Evolutionary conservation across 2,329 filamentous ascomycete species (phyloP).

Genomic region (Xylariaceae sp.): DNA sequence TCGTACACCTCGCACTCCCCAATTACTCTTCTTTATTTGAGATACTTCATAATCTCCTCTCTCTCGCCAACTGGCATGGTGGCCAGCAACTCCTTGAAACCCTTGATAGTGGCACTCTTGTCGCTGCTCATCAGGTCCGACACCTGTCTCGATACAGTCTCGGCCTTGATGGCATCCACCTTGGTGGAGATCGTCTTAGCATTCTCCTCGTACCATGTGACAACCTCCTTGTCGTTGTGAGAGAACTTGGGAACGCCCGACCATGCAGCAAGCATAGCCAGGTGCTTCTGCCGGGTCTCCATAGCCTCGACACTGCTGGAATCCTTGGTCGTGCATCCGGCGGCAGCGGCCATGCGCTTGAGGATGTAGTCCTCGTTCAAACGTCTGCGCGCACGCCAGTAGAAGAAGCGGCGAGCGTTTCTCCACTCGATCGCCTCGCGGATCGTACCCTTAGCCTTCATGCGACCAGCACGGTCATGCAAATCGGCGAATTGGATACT

Average conservation of each 20-base stretch:
- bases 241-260: constrained; percentile 72
- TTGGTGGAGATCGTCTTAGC: constrained; percentile 75
- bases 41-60: constrained; percentile 67
- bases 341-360: constrained; percentile 66
- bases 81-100: constrained; percentile 77
- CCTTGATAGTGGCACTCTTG: constrained; percentile 70
- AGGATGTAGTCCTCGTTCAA: constrained; percentile 97
- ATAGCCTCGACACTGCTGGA: constrained; percentile 30
- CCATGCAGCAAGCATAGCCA: constrained; percentile 78
- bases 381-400: constrained; percentile 96
- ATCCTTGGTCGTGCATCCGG: constrained; percentile 33
- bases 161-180: constrained; percentile 76
- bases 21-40: constrained; percentile 37
- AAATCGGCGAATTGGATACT: constrained; percentile 96
- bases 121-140: constrained; percentile 42
- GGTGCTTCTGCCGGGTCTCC: constrained; percentile 59
- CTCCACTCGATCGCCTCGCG: constrained; percentile 78
- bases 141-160: constrained; percentile 52
- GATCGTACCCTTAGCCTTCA: constrained; percentile 96
- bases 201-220: constrained; percentile 95
- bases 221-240: constrained; percentile 74
- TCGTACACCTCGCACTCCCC: not conserved
- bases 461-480: constrained; percentile 92
- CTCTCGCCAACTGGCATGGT: constrained; percentile 86
- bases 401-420: constrained; percentile 94